A percentile compares a stretch with the other conserved stretches of the same genome.
phyloP scores from a whole-genome alignment of 2,329 filamentous ascomycete species.

The Cladosporium sp. region DNA sequence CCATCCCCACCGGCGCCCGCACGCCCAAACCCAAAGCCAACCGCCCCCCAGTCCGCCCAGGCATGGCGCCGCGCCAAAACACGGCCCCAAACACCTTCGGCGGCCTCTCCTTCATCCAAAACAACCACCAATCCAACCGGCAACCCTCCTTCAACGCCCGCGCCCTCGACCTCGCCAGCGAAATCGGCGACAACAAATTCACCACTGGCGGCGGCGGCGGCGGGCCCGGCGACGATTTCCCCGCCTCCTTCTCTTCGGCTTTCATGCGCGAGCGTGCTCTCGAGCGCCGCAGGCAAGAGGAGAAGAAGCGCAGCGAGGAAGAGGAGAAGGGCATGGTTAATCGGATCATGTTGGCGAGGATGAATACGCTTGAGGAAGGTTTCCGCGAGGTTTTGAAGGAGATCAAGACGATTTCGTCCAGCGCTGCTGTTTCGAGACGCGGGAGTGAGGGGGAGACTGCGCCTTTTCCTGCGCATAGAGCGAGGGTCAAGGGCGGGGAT shows the following conservation, averaged over 20 bases:
- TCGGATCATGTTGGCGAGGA: conserved; percentile 76
- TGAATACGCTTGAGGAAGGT: conserved; percentile 89
- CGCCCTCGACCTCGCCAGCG: conserved; percentile 65
- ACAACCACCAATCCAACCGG: conserved; percentile 31
- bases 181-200: conserved; percentile 58
- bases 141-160: conserved; percentile 60
- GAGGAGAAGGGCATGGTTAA: conserved; percentile 68
- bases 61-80: conserved; percentile 17
- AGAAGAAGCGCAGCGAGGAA: conserved; percentile 33
- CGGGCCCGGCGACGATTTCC: conserved; percentile 20
- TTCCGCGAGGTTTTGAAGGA: conserved; percentile 62
- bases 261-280: conserved; percentile 54
- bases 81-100: conserved; percentile 20
- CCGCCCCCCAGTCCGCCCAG: conserved; percentile 5
- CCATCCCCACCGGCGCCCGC: neutral
- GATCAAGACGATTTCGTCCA: conserved; percentile 29
- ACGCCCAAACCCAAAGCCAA: conserved; percentile 49
- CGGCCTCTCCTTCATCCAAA: conserved; percentile 26
- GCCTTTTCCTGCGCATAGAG: neutral
- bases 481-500: conserved; percentile 12
- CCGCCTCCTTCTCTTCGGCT: conserved; percentile 33
- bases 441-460: conserved; percentile 25
- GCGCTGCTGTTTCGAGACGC: conserved; percentile 20
- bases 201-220: conserved; percentile 44
- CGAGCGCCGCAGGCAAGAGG: conserved; percentile 38